These are phyloP conservation scores for Saccharomycopsis phalli DNA, from an alignment of 1,139 yeast genomes.

Conservation along the genomic window DNA sequence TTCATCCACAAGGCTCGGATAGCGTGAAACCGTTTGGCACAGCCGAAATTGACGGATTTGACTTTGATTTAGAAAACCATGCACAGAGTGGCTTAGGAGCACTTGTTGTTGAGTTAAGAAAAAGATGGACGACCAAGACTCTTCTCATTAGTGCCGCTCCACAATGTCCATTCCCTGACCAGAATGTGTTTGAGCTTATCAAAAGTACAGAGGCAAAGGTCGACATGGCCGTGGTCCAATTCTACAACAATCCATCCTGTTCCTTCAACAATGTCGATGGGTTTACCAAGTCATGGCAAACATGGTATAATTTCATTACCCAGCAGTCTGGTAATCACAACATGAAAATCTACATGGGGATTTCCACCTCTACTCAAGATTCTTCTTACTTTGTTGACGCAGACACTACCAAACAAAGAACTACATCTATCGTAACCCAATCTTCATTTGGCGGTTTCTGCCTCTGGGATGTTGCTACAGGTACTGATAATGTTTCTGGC, in stretches of 20 bases:
- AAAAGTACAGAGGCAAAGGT: slow-evolving; percentile 43
- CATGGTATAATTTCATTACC: slow-evolving; percentile 69
- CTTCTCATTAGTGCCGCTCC: slow-evolving; percentile 91
- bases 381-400: slow-evolving; percentile 58
- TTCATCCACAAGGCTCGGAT: slow-evolving; percentile 43
- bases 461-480: slow-evolving; percentile 77
- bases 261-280: slow-evolving; percentile 33
- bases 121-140: slow-evolving; percentile 50
- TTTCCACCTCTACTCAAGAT: slow-evolving; percentile 60
- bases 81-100: slow-evolving; percentile 50
- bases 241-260: slow-evolving; percentile 83
- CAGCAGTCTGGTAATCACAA: slow-evolving; percentile 55
- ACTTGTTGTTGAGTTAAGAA: slow-evolving; percentile 52
- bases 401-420: slow-evolving; percentile 28
- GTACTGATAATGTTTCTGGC: slow-evolving; percentile 19
- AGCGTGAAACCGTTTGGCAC: slow-evolving; percentile 67
- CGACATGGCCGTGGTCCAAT: slow-evolving; percentile 86
- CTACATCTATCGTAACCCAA: slow-evolving; percentile 30
- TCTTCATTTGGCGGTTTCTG: slow-evolving; percentile 72
- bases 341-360: slow-evolving; percentile 58
- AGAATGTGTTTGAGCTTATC: slow-evolving; percentile 63
- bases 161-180: slow-evolving; percentile 92
- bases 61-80: slow-evolving; percentile 23
- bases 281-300: slow-evolving; percentile 67
- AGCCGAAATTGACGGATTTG: slow-evolving; percentile 29